Conservation (phyloP, 2,329 filamentous ascomycete species). For the Cladosporium sp. region DNA sequence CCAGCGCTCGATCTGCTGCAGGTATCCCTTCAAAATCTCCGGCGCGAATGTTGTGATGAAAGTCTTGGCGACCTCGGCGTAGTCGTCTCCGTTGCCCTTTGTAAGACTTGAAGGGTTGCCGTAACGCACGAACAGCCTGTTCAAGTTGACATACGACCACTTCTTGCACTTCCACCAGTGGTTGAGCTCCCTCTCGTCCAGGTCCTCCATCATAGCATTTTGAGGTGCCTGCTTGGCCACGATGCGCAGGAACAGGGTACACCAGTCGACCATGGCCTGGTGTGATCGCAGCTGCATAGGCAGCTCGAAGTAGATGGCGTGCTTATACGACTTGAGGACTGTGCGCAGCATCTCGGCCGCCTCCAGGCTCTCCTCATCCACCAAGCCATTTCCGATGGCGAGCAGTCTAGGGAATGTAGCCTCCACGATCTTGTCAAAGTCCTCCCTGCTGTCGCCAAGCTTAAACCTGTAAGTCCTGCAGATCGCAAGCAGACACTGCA, state of each 20-base stretch:
- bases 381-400: conserved; percentile 81
- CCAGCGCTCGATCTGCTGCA: conserved; percentile 96
- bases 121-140: conserved; percentile 90
- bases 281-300: conserved; percentile 75
- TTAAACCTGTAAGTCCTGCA: conserved; percentile 97
- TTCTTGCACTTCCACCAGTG: conserved; percentile 99
- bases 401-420: conserved; percentile 86
- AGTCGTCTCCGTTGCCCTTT: conserved; percentile 72
- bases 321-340: conserved; percentile 95
- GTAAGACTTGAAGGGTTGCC: conserved; percentile 79
- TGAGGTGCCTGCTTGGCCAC: conserved; percentile 82
- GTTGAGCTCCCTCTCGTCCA: conserved; percentile 84
- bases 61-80: conserved; percentile 79
- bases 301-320: conserved; percentile 93
- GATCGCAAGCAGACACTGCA: conserved; percentile 91
- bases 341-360: conserved; percentile 96
- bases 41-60: conserved; percentile 92
- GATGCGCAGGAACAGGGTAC: conserved; percentile 87
- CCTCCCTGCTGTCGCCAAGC: conserved; percentile 73
- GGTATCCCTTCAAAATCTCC: conserved; percentile 92
- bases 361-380: conserved; percentile 88
- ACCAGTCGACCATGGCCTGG: conserved; percentile 89
- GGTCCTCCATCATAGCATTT: conserved; percentile 73
- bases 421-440: conserved; percentile 94
- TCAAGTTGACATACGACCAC: conserved; percentile 97